Evolutionary conservation across 345 rosid genomes (phyloP).

Genomic region (Citrus glauca): DNA sequence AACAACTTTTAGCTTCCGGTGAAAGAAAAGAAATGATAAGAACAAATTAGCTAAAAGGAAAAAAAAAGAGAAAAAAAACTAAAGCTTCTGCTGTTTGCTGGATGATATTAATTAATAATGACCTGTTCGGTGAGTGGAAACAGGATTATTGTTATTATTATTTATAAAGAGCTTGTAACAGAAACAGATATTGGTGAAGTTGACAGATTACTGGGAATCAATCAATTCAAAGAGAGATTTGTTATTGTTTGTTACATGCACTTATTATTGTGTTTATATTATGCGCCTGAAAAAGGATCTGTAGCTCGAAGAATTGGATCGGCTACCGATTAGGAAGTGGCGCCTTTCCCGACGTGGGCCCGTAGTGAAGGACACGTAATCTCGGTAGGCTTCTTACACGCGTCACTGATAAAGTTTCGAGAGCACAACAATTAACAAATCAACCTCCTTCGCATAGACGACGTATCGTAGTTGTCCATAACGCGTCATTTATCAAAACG

Average conservation of each 20-base stretch:
- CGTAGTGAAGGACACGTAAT: not conserved
- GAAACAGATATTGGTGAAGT: not conserved
- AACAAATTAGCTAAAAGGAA: no score
- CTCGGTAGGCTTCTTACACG: not conserved
- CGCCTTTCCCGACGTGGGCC: not conserved
- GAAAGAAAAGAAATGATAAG: not conserved
- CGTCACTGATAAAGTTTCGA: not conserved
- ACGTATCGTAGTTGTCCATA: no score
- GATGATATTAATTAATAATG: not conserved
- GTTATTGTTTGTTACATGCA: no score
- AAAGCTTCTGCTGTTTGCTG: not conserved
- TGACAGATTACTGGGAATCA: not conserved
- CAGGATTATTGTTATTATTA: not conserved
- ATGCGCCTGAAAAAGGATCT: no score
- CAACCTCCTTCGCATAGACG: no score
- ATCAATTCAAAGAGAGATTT: not conserved
- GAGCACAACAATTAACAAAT: no score
- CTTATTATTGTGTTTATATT: not conserved
- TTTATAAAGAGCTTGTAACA: not conserved
- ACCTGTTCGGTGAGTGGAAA: not conserved
- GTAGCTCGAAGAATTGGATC: not conserved
- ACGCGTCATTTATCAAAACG: no score
- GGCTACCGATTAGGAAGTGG: not conserved
- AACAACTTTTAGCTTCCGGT: not conserved
- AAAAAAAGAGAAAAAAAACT: not conserved